Percentiles rank a stretch among this genome's conserved stretches.
These are phyloP conservation scores for Decorospora gaudefroyi DNA, from an alignment of 2,329 filamentous ascomycete species.

Conservation along the genomic window DNA sequence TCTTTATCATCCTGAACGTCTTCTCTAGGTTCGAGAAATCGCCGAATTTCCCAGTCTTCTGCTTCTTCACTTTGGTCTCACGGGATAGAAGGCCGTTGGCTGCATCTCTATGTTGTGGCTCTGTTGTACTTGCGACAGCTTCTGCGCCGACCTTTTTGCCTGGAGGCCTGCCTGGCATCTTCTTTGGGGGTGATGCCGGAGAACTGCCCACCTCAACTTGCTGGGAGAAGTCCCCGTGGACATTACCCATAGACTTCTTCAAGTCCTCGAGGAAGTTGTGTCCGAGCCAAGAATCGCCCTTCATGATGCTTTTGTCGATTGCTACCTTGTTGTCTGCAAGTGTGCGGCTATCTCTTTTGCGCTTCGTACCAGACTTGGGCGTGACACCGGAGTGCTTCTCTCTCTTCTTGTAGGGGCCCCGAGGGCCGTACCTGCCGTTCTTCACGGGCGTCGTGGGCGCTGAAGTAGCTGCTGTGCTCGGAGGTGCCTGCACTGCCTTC, in stretches of 20 bases:
- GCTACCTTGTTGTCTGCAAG: not conserved
- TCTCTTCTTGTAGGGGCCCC: conserved; percentile 13
- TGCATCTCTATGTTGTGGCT: not conserved
- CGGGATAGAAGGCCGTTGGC: not conserved
- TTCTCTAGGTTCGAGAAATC: not conserved
- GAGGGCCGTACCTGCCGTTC: conserved; percentile 10
- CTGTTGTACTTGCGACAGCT: not conserved
- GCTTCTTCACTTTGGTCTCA: conserved; percentile 5
- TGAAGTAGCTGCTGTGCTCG: conserved; percentile 1
- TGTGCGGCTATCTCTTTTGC: conserved; percentile 21
- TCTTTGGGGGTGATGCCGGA: conserved; percentile 2
- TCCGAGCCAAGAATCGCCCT: conserved; percentile 5
- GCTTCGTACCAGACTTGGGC: conserved; percentile 20
- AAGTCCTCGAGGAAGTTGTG: conserved; percentile 15
- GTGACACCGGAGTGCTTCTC: conserved; percentile 1
- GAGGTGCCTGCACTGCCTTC: not conserved
- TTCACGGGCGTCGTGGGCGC: conserved; percentile 7
- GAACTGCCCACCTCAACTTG: not conserved
- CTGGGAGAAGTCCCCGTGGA: conserved; percentile 12
- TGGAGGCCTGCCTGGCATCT: conserved; percentile 4
- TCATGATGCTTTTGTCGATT: not conserved
- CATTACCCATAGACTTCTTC: conserved; percentile 13
- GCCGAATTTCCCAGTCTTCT: not conserved
- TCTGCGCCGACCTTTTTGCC: conserved; percentile 3
- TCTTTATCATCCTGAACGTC: not conserved